Base-by-base conservation (phyloP, 2,329 filamentous ascomycete species). In the Ambrosiella xylebori region DNA sequence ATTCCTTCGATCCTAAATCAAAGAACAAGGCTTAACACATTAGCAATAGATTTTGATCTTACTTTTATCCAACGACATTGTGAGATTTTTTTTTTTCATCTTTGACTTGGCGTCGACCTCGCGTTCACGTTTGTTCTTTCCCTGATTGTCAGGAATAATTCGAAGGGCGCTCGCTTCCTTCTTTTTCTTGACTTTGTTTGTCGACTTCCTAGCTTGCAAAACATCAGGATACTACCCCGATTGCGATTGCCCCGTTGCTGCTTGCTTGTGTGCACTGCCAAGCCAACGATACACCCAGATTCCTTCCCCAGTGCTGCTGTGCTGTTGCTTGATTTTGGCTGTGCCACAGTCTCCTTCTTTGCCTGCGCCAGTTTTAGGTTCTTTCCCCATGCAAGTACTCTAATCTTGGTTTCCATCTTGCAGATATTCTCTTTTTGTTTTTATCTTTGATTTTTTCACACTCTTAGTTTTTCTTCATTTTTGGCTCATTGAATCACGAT, bases 271-370 rank as follows among this genome's bases (percentile, higher is more conserved):
- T 35, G 47, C 47, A 37, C 47, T 51, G 47, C 47, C 47, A 51
- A 51, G 47, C 19, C 27, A 11, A 19, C 47, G 44, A 8, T 11
- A 36, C 35, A 36, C 11, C 47, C 47, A 51, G 19, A 15, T n/a
- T 11, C 47, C 27, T 51, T 51, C n/a, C 47, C 47, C 27, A 35
- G 27, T 17, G 17, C 2, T 51, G 13, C 47, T 11, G 12, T n/a
- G 47, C 27, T 6, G 27, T 37, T 51, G 47, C 15, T 51, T 51
- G 44, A n/a, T 47, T 47, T 47, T 47, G 44, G 44, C 56, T 50
- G 45, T 57, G 37, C 41, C 56, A 39, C 58, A 54, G 41, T 51
- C 44, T 60, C 49, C 7, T 54, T 56, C 50, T 57, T 44, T 19
- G 39, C 39, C 54, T 54, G 38, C 17, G 52, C 52, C 52, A 54